phyloP scores from a whole-genome alignment of 2,329 filamentous ascomycete genomes.

The Talaromyces sp. region DNA sequence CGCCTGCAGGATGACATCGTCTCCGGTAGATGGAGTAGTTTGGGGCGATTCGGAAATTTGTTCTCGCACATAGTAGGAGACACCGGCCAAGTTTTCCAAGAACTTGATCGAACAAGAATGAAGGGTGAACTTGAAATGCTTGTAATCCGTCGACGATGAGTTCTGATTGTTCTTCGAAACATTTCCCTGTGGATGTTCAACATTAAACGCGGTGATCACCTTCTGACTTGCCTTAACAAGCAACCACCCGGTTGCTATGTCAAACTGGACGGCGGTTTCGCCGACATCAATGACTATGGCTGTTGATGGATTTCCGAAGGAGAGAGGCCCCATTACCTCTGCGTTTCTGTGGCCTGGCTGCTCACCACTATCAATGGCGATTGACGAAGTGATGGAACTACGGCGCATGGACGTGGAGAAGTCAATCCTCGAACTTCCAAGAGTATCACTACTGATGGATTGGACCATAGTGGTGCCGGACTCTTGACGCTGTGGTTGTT shows the following conservation, averaged over 20 bases:
- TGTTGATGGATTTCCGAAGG: conserved; percentile 11
- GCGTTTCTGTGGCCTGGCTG: conserved; percentile 5
- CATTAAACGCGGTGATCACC: conserved; percentile 26
- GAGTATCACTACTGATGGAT: conserved; percentile 26
- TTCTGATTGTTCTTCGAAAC: neutral
- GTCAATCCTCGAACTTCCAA: conserved; percentile 28
- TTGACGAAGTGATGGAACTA: conserved; percentile 23
- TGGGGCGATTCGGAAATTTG: conserved; percentile 21
- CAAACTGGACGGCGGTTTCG: conserved; percentile 35
- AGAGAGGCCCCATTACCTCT: conserved; percentile 11
- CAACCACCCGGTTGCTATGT: conserved; percentile 45
- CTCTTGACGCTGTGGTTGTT: neutral
- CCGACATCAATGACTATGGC: conserved; percentile 35
- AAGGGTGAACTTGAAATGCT: conserved; percentile 30
- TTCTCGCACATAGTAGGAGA: conserved; percentile 27
- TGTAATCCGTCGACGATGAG: neutral
- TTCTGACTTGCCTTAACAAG: conserved; percentile 39
- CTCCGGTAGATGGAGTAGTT: conserved; percentile 27
- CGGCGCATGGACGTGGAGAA: conserved; percentile 26
- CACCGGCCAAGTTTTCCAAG: conserved; percentile 37
- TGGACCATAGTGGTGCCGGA: conserved; percentile 24
- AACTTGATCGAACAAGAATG: conserved; percentile 37
- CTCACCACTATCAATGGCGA: conserved; percentile 20
- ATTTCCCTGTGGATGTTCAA: conserved; percentile 15
- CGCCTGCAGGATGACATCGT: conserved; percentile 36